Base-by-base conservation (phyloP, 2,329 filamentous ascomycete species). In the Myriosclerotinia scirpicola region DNA sequence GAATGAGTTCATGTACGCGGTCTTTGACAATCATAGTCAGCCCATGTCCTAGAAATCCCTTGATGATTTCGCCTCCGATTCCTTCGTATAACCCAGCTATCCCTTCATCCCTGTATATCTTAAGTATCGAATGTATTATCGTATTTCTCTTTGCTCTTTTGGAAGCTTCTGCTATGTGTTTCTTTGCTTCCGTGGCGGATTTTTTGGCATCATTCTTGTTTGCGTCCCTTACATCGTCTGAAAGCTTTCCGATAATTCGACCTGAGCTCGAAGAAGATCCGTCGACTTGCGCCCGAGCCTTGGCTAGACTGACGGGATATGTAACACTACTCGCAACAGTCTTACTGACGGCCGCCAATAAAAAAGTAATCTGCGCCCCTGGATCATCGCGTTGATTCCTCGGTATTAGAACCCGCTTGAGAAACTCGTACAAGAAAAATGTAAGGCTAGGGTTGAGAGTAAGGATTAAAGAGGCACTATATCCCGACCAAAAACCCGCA, bases 11-110 rank as follows among this genome's bases (percentile, higher is more conserved):
- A 76, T 96, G 91, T 11, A 95, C 85, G 6, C 85, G 80, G 66
- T 94, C 91, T 78, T 97, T 97, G 67, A 91, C 87, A 64, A 94
- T 80, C 91, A 96, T 96, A 0, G 92, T 94, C 62, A 93, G 84
- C 0, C 93, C 93, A 73, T 97, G 92, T 30, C 87, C 88, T 73
- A 97, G 88, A 79, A 96, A 96, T 0, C 90, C 90, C 73, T 93
- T 93, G 11, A 93, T 78, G 3, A 96, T 82, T 77, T 96, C 91
- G 5, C 88, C 90, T 17, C 83, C 83, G 0, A 96, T 80, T 6
- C 92, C 93, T 59, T 90, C 86, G 75, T 96, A 97, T 11, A 96
- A 79, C 0, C 87, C 89, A 5, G 76, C 75, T 0, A 88, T 68
- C 0, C 93, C 93, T 74, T 96, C 91, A 0, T 80, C 82, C 55